Conservation (phyloP, 169 alveolate genomes). For the Miamiensis avidus region DNA sequence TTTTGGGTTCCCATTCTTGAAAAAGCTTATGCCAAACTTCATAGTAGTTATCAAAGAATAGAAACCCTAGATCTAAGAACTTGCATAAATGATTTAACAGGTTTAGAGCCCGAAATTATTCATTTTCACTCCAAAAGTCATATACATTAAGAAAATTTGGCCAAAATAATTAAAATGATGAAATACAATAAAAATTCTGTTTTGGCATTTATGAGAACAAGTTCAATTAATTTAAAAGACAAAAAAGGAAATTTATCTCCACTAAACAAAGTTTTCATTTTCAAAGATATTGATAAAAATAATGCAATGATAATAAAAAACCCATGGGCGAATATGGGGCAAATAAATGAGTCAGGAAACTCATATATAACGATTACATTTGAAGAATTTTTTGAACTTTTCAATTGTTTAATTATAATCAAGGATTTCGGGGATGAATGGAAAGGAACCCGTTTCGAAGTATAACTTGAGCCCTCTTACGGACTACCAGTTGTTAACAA, state of each 20-base stretch:
- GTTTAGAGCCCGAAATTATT: neutral
- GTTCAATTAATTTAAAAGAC: neutral
- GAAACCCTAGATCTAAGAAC: constrained; percentile 7
- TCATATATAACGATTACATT: neutral
- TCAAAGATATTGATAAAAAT: neutral
- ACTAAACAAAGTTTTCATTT: too few species aligned
- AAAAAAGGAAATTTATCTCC: neutral
- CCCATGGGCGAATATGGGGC: neutral
- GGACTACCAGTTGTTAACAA: neutral
- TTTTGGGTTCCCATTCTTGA: constrained; percentile 54
- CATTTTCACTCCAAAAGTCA: neutral
- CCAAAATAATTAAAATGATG: too few species aligned
- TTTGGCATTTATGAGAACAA: neutral
- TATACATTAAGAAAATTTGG: neutral
- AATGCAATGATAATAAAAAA: neutral
- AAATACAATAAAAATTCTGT: neutral
- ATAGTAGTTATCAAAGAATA: constrained; percentile 36
- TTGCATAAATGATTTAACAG: neutral
- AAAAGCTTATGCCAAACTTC: constrained; percentile 64
- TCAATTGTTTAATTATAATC: neutral
- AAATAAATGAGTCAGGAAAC: neutral
- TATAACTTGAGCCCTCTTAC: neutral
- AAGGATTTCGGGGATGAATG: neutral
- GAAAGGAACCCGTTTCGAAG: neutral
- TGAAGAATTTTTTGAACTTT: neutral